Evolutionary conservation across 2,329 filamentous ascomycete genomes (phyloP), one percentile per base, ranked within the genome.

Genomic region (Colletotrichum musicola): DNA sequence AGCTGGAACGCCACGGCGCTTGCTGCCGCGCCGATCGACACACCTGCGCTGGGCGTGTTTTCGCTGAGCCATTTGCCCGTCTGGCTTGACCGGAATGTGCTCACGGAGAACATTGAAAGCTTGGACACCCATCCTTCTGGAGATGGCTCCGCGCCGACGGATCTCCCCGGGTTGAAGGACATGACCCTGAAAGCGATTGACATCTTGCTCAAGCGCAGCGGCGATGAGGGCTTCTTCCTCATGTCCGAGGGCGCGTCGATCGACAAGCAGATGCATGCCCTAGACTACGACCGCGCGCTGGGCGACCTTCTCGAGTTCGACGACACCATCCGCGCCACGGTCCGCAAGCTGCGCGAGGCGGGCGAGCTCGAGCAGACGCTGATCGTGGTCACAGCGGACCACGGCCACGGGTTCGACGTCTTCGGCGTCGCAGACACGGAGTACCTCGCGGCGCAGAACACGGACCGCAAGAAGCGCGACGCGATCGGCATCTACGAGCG

Each of bases 171-270:
- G 3, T 88, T 96, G 57, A 95, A 94, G 81, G 92, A 96, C 46
- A 97, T 97, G 93, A 95, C 93, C 0, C 83, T 95, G 74, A 97
- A 97, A 83, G 93, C 93, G 25, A 87, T 96, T 57, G 92, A 95
- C 64, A 89, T 95, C 63, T 87, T 96, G 14, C 81, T 91, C 77
- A 84, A 84, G 44, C 86, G 88, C 66, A 89, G 90, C 38, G 86
- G 86, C 44, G 85, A 91, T 65, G 86, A 92, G 68, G 93, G 93
- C 6, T 97, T 92, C 87, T 94, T 96, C 85, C 85, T 96, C 76
- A 96, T 96, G 93, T 90, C 90, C 9, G 93, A 97, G 79, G 93
- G 91, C 18, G 93, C 93, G 14, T 93, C 90, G 1, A 92, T 97
- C 73, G 93, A 96, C 82, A 97, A 97, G 85, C 91, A 93, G 85